Evolutionary conservation across 306 rosid genomes (phyloP), one percentile per base, ranked within the genome.

Genomic region (Arachis stenosperma): DNA sequence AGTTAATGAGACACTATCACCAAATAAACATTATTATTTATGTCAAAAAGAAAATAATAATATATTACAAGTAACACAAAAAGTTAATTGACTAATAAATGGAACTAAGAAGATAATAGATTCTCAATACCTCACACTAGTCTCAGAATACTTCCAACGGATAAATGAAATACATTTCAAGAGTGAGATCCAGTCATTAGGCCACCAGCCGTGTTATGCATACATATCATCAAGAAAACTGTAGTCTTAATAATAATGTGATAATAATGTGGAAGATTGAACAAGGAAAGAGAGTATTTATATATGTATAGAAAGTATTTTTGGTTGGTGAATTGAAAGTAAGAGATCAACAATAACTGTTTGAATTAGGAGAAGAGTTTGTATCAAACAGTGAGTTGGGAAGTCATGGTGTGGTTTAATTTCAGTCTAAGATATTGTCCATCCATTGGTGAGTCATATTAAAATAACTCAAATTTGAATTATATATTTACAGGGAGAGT

Each of bases 311-410:
- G 56, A 60, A 59, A 72, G 53, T 17, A 1, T n/a, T 50, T 48
- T 48, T 37, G 75, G 57, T 3, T 40, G 57, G 64, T 76, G 75
- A 66, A 43, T 66, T 56, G 81, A 70, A 8, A 61, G 5, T 61
- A 43, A 64, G 64, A 60, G 67, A 76, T 76, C 67, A 75, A 56
- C 73, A 12, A 3, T 10, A 48, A 37, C 40, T 13, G 78, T 42
- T 79, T 79, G 79, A 79, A 79, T 67, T 78, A 73, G 83, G 83
- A 73, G 65, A 67, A 61, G 12, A 60, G 75, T 59, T 6, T 15
- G n/a, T 12, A 67, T 46, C 83, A 33, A 66, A 79, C 61, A 73
- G 53, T 27, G 17, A 37, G 75, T 65, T 79, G 74, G 8, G 70
- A 50, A 72, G 82, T 72, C 67, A 27, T 42, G 27, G 69, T n/a